Conservation (phyloP, 129 eudicot species). For the Logfia minima region DNA sequence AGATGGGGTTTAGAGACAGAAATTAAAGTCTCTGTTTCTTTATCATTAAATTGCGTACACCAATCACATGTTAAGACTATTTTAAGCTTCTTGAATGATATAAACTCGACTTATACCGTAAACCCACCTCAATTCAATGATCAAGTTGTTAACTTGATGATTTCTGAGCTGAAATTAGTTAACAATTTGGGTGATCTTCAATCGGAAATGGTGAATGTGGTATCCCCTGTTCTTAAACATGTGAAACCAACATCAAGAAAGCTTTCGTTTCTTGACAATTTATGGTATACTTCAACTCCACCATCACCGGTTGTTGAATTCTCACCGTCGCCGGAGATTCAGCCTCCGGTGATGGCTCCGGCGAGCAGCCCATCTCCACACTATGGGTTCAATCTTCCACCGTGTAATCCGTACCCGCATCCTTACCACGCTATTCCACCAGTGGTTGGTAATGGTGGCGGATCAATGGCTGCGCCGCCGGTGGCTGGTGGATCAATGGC, state of each 20-base stretch:
- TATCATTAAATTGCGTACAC: conserved; percentile 53
- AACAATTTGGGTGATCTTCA: conserved; percentile 42
- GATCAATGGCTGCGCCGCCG: conserved; percentile 10
- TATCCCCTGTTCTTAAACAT: conserved; percentile 23
- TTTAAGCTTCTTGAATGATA: conserved; percentile 45
- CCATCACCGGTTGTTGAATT: conserved; percentile 20
- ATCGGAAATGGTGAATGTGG: conserved; percentile 29
- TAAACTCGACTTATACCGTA: conserved; percentile 56
- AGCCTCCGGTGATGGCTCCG: conserved; percentile 47
- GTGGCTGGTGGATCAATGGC: conserved; percentile 18
- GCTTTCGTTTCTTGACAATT: conserved; percentile 48
- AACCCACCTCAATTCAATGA: conserved; percentile 38
- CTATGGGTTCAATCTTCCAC: conserved; percentile 54
- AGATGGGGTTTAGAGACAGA: conserved; percentile 84
- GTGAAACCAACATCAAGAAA: conserved; percentile 47
- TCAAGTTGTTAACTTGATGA: conserved; percentile 26
- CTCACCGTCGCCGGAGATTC: conserved; percentile 47
- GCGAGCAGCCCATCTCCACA: conserved; percentile 41
- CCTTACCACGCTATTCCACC: conserved; percentile 24
- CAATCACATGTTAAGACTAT: conserved; percentile 43
- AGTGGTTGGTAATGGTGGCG: conserved; percentile 10
- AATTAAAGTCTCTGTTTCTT: conserved; percentile 63
- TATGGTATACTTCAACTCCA: conserved; percentile 31
- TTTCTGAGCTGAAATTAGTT: conserved; percentile 46
- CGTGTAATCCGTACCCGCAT: conserved; percentile 53